phyloP scores from a whole-genome alignment of 2,329 filamentous ascomycete genomes.

The Dactylonectria macrodidyma region DNA sequence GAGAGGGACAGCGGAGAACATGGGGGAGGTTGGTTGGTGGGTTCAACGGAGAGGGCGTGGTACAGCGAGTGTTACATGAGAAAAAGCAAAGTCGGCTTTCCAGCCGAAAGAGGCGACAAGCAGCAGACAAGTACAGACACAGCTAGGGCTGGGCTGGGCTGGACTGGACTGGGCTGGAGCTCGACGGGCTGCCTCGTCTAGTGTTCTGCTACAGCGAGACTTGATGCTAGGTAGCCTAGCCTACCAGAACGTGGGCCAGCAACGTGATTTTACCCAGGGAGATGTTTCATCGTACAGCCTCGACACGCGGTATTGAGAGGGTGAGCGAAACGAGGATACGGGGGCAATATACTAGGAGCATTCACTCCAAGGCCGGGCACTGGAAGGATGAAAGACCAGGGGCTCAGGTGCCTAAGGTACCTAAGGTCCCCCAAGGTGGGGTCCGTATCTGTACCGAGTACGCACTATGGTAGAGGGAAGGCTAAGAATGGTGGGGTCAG shows the following conservation, averaged over 20 bases:
- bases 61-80: background rate
- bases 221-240: slow-evolving; percentile 15
- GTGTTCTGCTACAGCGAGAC: background rate
- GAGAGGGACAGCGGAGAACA: no score
- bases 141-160: background rate
- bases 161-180: background rate
- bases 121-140: slow-evolving; percentile 1
- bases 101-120: background rate
- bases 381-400: background rate
- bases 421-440: no score
- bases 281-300: slow-evolving; percentile 13
- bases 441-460: no score
- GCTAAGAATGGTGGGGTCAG: background rate
- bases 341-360: background rate
- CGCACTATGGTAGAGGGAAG: no score
- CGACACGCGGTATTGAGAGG: background rate
- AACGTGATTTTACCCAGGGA: slow-evolving; percentile 17
- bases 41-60: background rate
- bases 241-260: slow-evolving; percentile 14
- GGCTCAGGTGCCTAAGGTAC: background rate
- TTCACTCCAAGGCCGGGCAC: background rate
- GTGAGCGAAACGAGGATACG: background rate
- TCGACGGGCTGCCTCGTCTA: background rate
- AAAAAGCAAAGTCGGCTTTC: background rate
- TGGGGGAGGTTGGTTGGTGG: background rate